phyloP scores from a whole-genome alignment of 139 green algal species.

The Chloropicon primus region DNA sequence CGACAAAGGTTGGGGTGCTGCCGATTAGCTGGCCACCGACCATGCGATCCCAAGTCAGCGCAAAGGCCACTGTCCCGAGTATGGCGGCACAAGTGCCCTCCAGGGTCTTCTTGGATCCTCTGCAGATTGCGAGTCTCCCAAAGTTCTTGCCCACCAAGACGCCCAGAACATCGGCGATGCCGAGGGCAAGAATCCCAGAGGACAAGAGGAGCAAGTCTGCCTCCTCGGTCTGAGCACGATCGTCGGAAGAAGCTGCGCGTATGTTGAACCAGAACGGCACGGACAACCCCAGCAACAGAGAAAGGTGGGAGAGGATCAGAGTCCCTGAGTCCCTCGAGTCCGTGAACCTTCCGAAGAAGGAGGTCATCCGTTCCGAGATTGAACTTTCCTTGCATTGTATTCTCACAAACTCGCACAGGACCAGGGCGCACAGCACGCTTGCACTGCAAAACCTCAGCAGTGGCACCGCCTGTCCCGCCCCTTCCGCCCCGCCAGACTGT shows the following conservation, averaged over 20 bases:
- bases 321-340: background rate
- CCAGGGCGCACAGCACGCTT: background rate
- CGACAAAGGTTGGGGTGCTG: background rate
- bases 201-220: background rate
- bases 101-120: background rate
- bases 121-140: background rate
- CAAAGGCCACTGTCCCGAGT: background rate
- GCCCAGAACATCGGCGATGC: background rate
- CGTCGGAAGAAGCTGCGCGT: background rate
- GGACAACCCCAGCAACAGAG: background rate
- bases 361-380: background rate
- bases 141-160: background rate
- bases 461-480: background rate
- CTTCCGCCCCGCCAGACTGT: background rate
- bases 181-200: background rate
- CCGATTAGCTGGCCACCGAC: no score
- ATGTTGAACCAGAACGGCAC: background rate
- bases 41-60: background rate
- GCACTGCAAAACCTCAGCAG: background rate
- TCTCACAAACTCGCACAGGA: background rate
- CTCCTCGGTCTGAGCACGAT: no score
- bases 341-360: background rate
- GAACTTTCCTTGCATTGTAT: background rate
- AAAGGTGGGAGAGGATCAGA: background rate
- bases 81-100: background rate